These are phyloP conservation scores for Solanum arcanum DNA, from an alignment of 257 asterid species.

Conservation along the genomic window DNA sequence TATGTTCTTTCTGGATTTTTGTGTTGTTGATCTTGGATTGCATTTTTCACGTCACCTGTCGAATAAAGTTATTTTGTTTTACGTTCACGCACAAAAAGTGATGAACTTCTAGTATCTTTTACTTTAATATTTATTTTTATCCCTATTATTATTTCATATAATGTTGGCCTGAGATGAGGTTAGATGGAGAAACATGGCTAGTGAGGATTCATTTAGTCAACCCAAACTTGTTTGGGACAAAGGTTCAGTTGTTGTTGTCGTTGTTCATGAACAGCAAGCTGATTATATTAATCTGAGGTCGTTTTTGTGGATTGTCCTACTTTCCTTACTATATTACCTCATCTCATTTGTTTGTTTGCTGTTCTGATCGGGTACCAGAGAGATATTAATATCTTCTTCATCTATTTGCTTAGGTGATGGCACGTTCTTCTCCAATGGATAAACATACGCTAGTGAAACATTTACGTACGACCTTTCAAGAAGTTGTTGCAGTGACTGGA, in stretches of 20 bases:
- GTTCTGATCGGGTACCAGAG: neutral
- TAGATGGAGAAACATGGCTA: neutral
- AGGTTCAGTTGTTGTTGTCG: neutral
- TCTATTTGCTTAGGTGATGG: conserved; percentile 60
- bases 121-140: neutral
- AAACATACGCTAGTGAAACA: conserved; percentile 74
- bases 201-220: neutral
- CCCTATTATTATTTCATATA: neutral
- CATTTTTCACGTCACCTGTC: neutral
- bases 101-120: neutral
- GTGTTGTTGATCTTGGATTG: neutral
- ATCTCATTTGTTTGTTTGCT: neutral
- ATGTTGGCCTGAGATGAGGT: neutral
- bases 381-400: neutral
- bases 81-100: neutral
- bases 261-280: neutral
- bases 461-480: conserved; percentile 60
- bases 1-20: neutral
- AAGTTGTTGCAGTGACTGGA: conserved; percentile 95
- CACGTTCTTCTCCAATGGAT: conserved; percentile 93
- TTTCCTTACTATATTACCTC: neutral
- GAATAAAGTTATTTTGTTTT: neutral
- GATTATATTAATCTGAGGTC: neutral
- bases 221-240: neutral
- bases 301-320: neutral